Evolutionary conservation across 2,329 filamentous ascomycete species (phyloP).

Genomic region (Fusarium penzigii): DNA sequence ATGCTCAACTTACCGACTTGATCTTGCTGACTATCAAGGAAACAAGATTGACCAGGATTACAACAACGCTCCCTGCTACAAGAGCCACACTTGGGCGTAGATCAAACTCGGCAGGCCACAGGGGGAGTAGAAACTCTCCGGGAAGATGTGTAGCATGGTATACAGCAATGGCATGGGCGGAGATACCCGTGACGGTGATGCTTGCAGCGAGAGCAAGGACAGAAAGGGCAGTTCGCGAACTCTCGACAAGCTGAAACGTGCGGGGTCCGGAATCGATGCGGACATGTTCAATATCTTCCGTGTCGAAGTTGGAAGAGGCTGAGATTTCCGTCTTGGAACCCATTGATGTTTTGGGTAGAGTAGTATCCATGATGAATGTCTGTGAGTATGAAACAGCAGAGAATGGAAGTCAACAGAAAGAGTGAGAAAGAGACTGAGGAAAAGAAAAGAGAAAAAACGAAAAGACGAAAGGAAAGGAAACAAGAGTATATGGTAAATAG

Average conservation of each 20-base stretch:
- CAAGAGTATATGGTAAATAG: constrained; percentile 1
- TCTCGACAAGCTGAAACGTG: constrained; percentile 44
- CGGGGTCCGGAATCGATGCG: constrained; percentile 41
- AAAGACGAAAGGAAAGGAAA: constrained; percentile 3
- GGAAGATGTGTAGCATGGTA: constrained; percentile 56
- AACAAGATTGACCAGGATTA: constrained; percentile 48
- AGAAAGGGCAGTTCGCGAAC: constrained; percentile 48
- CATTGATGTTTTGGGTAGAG: constrained; percentile 25
- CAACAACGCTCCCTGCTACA: constrained; percentile 51
- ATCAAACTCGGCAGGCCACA: constrained; percentile 62
- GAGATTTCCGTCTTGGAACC: constrained; percentile 42
- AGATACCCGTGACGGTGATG: constrained; percentile 54
- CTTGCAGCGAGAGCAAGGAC: constrained; percentile 51
- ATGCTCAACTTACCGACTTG: constrained; percentile 51
- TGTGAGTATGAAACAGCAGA: constrained; percentile 4
- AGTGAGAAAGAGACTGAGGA: constrained; percentile 1
- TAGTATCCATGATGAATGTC: constrained; percentile 13
- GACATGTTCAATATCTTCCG: constrained; percentile 41
- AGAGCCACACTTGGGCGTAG: constrained; percentile 57
- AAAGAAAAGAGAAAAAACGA: constrained; percentile 10
- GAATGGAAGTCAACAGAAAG: constrained; percentile 3
- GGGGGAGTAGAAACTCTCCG: constrained; percentile 48
- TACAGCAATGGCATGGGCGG: constrained; percentile 54
- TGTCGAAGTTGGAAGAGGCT: constrained; percentile 52
- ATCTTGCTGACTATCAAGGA: constrained; percentile 52